Base-by-base conservation (phyloP, 2,329 filamentous ascomycete species). In the Talaromyces sp. region DNA sequence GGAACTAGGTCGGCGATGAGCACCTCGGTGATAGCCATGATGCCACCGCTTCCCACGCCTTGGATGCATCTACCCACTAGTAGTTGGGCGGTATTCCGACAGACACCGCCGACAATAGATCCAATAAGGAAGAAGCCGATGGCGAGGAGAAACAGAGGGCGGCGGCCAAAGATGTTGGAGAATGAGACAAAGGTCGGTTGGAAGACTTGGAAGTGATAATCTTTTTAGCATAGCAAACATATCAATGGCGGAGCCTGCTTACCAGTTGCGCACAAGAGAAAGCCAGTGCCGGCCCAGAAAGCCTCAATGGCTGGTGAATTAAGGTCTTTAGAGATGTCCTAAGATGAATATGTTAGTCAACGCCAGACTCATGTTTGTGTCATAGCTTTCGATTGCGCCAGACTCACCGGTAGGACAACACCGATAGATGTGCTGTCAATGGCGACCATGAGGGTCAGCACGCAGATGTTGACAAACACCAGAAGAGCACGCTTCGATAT, bases 231-330 rank as follows among this genome's bases (percentile, higher is more conserved):
- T 14, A 40, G 36, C 36, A 40, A 40, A 40, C 10, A 40, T 40
- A 4, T 12, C 36, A 9, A n/a, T 14, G 36, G 5, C 2, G 10
- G 16, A 40, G 10, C 16, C 36, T 31, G 3, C 36, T 40, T 14
- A 40, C 36, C 36, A 40, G 88, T 86, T 53, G 82, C 85, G 8
- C 85, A 84, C 1, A 91, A 78, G 3, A 90, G 78, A 68, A 89
- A 91, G 18, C 84, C 85, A 4, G 87, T 89, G 1, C 87, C 88
- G n/a, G 84, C 82, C 88, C 87, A 90, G 72, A 90, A 90, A 0
- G 87, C 85, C 73, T 90, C 79, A 34, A 86, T 81, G 2, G 83
- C 83, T 0, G 78, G 80, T 51, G 84, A 83, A 31, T 77, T 66
- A 6, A 87, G 76, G 23, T 80, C 80, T 7, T 72, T 65, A n/a